A percentile compares a stretch with the other conserved stretches of the same genome.
Conservation (phyloP, 2,329 filamentous ascomycete species). For the Rhynchosporium secalis region DNA sequence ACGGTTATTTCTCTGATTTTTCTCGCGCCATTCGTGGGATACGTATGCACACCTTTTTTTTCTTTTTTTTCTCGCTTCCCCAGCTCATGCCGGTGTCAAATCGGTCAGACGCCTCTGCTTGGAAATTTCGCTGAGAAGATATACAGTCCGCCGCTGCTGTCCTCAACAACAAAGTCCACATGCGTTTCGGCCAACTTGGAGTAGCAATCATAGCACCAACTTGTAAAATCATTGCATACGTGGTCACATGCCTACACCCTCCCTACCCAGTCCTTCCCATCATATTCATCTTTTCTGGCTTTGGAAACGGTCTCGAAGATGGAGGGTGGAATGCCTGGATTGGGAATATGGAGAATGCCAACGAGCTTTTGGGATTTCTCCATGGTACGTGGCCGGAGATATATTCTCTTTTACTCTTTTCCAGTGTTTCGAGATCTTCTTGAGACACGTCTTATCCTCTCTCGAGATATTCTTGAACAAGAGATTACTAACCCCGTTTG, state of each 20-base stretch:
- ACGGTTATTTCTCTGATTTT: conserved; percentile 66
- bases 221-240: conserved; percentile 65
- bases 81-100: neutral
- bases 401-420: no score
- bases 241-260: conserved; percentile 65
- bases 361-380: conserved; percentile 71
- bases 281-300: conserved; percentile 64
- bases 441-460: no score
- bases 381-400: conserved; percentile 48
- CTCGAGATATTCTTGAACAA: no score
- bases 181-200: conserved; percentile 62
- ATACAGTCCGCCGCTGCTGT: conserved; percentile 55
- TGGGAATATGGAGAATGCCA: conserved; percentile 66
- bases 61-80: neutral
- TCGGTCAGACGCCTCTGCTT: no score
- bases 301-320: conserved; percentile 70
- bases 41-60: conserved; percentile 39
- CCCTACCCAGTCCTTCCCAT: conserved; percentile 67
- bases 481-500: no score
- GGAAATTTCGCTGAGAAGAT: neutral
- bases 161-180: conserved; percentile 63
- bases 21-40: conserved; percentile 65
- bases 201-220: conserved; percentile 65
- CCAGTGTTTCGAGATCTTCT: no score
- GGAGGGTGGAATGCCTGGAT: conserved; percentile 60